A percentile compares a stretch with the other conserved stretches of the same genome.
Evolutionary conservation across 768 basidiomycete genomes (phyloP).

Genomic region (Termitomyces sp.): DNA sequence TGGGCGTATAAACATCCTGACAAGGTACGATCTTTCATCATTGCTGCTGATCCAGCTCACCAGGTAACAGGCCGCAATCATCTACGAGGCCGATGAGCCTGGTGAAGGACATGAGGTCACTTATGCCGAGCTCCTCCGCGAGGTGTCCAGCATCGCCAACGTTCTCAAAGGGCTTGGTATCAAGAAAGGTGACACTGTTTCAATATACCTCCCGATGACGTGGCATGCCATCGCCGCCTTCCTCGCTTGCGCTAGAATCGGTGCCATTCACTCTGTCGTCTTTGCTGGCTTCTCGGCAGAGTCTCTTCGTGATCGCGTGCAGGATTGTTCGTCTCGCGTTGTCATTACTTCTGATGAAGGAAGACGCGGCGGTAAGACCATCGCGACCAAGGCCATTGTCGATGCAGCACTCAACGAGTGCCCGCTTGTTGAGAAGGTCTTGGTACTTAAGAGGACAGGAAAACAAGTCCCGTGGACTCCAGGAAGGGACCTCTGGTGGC

Average conservation of each 20-base stretch:
- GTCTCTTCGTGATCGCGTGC: constrained; percentile 86
- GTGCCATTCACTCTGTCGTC: constrained; percentile 94
- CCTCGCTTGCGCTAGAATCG: constrained; percentile 96
- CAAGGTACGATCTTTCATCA: constrained; percentile 39
- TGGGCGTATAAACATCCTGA: constrained; percentile 91
- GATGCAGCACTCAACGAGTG: constrained; percentile 86
- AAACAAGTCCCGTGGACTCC: constrained; percentile 74
- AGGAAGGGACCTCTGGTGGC: constrained; percentile 95
- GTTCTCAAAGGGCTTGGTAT: constrained; percentile 87
- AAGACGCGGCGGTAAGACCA: constrained; percentile 87
- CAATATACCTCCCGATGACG: constrained; percentile 91
- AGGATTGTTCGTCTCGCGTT: constrained; percentile 87
- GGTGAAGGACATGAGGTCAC: constrained; percentile 71
- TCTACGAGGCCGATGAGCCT: constrained; percentile 98
- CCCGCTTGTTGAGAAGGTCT: constrained; percentile 83
- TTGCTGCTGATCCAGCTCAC: neutral
- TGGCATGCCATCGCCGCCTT: constrained; percentile 97
- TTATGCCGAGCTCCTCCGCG: constrained; percentile 83
- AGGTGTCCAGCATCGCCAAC: constrained; percentile 88
- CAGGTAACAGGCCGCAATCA: constrained; percentile 74
- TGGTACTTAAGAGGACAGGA: constrained; percentile 88
- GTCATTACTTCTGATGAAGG: constrained; percentile 97
- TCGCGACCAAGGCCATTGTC: constrained; percentile 92
- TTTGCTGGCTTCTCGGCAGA: constrained; percentile 98
- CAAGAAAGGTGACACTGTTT: constrained; percentile 93